phyloP scores from a whole-genome alignment of 2,329 filamentous ascomycete species.

The Colletotrichum eleusines region DNA sequence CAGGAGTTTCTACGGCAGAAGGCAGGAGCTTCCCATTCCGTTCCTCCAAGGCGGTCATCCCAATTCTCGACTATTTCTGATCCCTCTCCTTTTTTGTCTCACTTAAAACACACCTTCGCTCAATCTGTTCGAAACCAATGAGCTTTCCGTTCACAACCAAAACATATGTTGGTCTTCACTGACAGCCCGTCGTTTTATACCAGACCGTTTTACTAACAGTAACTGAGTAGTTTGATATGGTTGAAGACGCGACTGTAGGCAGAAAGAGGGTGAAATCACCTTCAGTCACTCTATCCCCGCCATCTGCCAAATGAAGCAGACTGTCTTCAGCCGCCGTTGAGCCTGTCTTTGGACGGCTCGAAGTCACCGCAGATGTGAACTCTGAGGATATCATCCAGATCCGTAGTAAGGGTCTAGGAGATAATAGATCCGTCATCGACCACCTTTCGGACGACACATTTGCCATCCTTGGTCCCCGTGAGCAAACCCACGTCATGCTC shows the following conservation, averaged over 20 bases:
- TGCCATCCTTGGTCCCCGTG: not conserved
- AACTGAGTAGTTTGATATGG: not conserved
- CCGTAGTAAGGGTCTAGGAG: not conserved
- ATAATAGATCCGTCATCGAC: not conserved
- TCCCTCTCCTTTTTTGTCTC: not conserved
- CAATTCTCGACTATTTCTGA: not conserved
- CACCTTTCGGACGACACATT: not conserved
- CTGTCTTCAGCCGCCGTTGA: not conserved
- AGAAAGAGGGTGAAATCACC: not conserved
- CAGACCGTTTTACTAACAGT: not conserved
- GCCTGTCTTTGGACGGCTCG: conserved; percentile 3
- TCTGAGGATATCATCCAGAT: not conserved
- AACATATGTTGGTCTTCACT: not conserved
- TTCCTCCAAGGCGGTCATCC: no score
- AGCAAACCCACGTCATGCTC: not conserved
- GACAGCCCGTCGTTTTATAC: not conserved
- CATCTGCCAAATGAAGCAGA: not conserved
- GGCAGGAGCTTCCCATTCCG: not conserved
- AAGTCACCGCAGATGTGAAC: not conserved
- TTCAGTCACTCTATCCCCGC: not conserved
- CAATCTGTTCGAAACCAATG: not conserved
- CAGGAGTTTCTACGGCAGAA: not conserved
- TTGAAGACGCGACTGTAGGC: not conserved
- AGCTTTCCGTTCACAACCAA: not conserved
- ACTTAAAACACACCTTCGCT: not conserved